These are phyloP conservation scores for Podaxis pistillaris DNA, from an alignment of 768 basidiomycete species.

Conservation along the genomic window DNA sequence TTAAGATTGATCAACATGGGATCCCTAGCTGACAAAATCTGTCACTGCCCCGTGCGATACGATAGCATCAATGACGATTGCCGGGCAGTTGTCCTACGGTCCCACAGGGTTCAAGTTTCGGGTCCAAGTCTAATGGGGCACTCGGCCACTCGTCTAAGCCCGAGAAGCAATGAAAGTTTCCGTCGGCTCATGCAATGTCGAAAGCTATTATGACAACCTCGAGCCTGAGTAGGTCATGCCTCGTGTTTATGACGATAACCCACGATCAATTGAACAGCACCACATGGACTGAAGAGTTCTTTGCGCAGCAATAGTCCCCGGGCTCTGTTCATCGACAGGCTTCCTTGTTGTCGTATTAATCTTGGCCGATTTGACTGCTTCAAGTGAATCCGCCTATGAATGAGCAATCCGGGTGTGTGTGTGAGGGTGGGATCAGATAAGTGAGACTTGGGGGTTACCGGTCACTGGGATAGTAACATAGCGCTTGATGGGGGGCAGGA, in stretches of 20 bases:
- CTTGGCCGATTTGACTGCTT: neutral
- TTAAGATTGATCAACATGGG: neutral
- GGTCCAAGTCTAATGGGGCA: neutral
- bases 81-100: neutral
- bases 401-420: neutral
- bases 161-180: neutral
- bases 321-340: neutral
- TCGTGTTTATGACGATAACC: slow-evolving; percentile 10
- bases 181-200: neutral
- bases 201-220: neutral
- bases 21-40: neutral
- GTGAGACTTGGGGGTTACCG: neutral
- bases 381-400: neutral
- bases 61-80: neutral
- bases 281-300: neutral
- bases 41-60: neutral
- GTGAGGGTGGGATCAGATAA: slow-evolving; percentile 3
- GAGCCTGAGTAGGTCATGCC: neutral
- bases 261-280: neutral
- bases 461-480: neutral
- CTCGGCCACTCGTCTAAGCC: neutral
- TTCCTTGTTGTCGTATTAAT: neutral
- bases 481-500: neutral
- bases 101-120: neutral
- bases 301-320: neutral